These are phyloP conservation scores for Aspergillus pseudoviridinutans DNA, from an alignment of 2,329 filamentous ascomycete genomes.

Conservation along the genomic window DNA sequence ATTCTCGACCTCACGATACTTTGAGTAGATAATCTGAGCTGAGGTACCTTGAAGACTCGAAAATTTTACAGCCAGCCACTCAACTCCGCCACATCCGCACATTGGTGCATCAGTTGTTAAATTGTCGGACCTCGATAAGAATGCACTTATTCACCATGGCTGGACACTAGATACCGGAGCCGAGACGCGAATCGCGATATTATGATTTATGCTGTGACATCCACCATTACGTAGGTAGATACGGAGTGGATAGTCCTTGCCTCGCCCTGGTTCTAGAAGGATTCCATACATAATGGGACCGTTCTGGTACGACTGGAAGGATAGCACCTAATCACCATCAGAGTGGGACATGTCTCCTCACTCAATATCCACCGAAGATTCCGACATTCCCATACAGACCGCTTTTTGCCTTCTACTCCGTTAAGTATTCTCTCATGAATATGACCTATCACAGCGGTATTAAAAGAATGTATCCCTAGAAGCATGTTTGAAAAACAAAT, in stretches of 20 bases:
- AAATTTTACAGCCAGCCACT: background rate
- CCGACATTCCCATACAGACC: background rate
- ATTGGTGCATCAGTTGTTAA: background rate
- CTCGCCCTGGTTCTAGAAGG: slow-evolving; percentile 9
- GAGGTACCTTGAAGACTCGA: background rate
- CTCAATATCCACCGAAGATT: background rate
- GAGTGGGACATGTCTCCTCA: background rate
- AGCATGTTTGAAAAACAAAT: background rate
- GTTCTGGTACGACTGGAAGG: background rate
- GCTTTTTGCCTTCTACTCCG: background rate
- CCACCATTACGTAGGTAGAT: background rate
- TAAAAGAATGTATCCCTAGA: background rate
- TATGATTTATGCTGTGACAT: background rate
- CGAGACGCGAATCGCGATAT: background rate
- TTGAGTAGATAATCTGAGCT: background rate
- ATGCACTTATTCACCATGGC: background rate
- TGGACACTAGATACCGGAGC: background rate
- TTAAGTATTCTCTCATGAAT: background rate
- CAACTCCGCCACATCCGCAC: background rate
- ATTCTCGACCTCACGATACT: no score
- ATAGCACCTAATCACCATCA: slow-evolving; percentile 3
- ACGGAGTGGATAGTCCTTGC: background rate
- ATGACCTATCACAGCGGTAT: background rate
- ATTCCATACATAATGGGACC: slow-evolving; percentile 8
- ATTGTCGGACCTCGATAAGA: background rate